Evolutionary conservation across 805 yeast genomes (phyloP), one percentile per base, ranked within the genome.

Genomic region (Millerozyma acaciae): DNA sequence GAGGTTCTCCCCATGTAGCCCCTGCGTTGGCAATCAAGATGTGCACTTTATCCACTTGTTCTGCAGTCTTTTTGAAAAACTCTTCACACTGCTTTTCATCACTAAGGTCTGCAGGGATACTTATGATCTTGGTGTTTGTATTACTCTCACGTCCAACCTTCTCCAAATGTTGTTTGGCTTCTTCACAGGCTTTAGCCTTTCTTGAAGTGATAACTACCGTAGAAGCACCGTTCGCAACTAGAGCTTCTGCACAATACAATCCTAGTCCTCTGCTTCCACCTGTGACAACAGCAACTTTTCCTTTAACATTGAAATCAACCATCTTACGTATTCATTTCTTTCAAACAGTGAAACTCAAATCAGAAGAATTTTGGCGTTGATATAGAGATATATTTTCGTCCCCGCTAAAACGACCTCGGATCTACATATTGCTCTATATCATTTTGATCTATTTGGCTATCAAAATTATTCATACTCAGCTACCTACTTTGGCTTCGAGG

Each of bases 241-340:
- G 65, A 2, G 75, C 76, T 50, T 78, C 84, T 12, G 85, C 84
- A 56, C 81, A 76, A 50, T 75, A 58, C 26, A 77, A 70, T 0
- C 90, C 90, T 30, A 82, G 73, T 0, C 90, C 90, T 45, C 89
- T 65, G 16, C 86, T 75, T 18, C 88, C 87, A 4, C 88, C 89
- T 5, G 89, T 81, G 40, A 81, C 67, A 4, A 76, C 74, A 1
- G 82, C 86, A 7, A 71, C 68, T 55, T 79, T 80, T 10, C 82
- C 84, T 39, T 75, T 59, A 23, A 76, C 77, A 44, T 65, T 65
- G 31, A 56, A 58, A 39, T 65, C 70, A 18, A 65, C 70, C 71
- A 65, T 66, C n/a, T 12, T 20, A n/a, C 21, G 12, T 28, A 13
- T n/a, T 12, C 17, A 16, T 5, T 6, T n/a, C 13, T 30, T 15